Evolutionary conservation across 495 filamentous ascomycete species (phyloP).

Genomic region (Umbilicaria muhlenbergii): DNA sequence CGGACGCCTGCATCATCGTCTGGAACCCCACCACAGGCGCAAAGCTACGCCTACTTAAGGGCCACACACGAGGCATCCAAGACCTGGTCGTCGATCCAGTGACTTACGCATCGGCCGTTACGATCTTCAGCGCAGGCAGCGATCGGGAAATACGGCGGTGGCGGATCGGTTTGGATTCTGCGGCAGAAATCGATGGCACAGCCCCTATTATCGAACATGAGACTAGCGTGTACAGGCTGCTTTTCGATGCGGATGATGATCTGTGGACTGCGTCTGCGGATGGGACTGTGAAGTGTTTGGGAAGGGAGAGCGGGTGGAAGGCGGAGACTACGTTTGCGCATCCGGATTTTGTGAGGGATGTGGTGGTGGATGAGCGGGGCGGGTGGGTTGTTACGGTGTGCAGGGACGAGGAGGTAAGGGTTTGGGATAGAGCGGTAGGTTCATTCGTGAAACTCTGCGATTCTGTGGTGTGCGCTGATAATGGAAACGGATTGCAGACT

Average conservation of each 20-base stretch:
- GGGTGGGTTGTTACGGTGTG: slow-evolving; percentile 86
- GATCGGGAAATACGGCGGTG: slow-evolving; percentile 73
- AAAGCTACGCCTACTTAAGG: slow-evolving; percentile 57
- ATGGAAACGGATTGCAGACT: slow-evolving; percentile 21
- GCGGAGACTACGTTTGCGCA: slow-evolving; percentile 58
- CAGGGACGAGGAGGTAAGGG: slow-evolving; percentile 76
- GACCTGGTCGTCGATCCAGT: slow-evolving; percentile 57
- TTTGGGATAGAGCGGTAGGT: slow-evolving; percentile 61
- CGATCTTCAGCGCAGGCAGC: slow-evolving; percentile 64
- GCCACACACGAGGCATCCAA: slow-evolving; percentile 64
- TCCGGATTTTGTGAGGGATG: slow-evolving; percentile 77
- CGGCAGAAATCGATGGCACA: slow-evolving; percentile 29
- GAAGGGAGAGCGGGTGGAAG: slow-evolving; percentile 46
- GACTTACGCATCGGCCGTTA: slow-evolving; percentile 23
- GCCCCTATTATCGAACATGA: slow-evolving; percentile 67
- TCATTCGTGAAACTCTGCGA: not conserved
- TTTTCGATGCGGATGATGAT: slow-evolving; percentile 57
- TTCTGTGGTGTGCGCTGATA: slow-evolving; percentile 8
- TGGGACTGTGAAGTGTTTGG: slow-evolving; percentile 61
- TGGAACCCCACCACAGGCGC: slow-evolving; percentile 57
- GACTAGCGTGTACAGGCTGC: slow-evolving; percentile 73
- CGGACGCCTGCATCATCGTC: slow-evolving; percentile 72
- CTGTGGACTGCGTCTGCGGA: slow-evolving; percentile 88
- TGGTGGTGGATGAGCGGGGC: slow-evolving; percentile 51
- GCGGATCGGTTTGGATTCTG: slow-evolving; percentile 27